Evolutionary conservation across 805 yeast genomes (phyloP), one percentile per base, ranked within the genome.

Genomic region (Cyberlindnera suaveolens): DNA sequence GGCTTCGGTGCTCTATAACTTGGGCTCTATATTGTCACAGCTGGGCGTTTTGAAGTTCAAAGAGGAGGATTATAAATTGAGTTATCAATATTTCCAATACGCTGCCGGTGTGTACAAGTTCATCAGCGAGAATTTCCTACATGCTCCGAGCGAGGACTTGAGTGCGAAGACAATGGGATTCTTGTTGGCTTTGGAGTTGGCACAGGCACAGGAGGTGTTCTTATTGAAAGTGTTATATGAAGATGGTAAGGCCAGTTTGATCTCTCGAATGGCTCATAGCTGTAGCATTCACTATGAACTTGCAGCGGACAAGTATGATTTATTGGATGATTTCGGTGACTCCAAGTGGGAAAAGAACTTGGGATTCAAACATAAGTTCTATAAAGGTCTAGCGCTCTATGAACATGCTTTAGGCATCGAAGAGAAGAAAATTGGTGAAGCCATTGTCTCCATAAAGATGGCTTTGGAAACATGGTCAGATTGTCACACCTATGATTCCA

Each of bases 171-270:
- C 87, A 1, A 77, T 86, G 9, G 71, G 72, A 34, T 81, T 86
- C 31, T 70, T 91, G 40, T 60, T 72, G 14, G 74, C 73, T 49
- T 61, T 90, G 42, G 78, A 83, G 77, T 67, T 88, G 43, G 93
- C 95, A 0, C 96, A 91, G 61, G 87, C 93, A 3, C 96, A 90
- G 58, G 96, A 93, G 51, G 74, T 84, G 6, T 90, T 91, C 59
- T 64, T 83, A 3, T 60, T 81, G 54, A 82, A 78, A 50, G 76
- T 87, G 31, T 34, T 68, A 16, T 72, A 69, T 8, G 77, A 72
- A 43, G 53, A 62, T 4, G 75, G 72, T 42, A 53, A 63, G 7
- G 59, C 74, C 7, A 75, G 72, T 0, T 67, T 91, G 58, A 72
- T 85, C n/a, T 70, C 95, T 16, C 87, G 79, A 62, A 70, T 91